Conservation (phyloP, 371 early-diverging fungal genomes). For the Mucor indicus region DNA sequence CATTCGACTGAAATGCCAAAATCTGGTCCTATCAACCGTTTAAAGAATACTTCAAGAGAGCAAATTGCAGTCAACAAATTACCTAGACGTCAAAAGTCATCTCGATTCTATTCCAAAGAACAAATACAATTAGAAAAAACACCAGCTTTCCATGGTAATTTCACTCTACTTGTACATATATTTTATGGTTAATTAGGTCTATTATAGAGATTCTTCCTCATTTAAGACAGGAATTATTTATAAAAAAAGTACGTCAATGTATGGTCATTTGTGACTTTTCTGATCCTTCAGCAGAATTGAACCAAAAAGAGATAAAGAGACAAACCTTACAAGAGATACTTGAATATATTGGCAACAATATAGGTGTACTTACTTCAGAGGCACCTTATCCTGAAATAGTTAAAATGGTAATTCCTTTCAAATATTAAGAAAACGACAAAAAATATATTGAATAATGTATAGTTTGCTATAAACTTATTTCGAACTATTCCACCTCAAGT, state of each 20-base stretch:
- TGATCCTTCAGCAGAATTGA: conserved; percentile 81
- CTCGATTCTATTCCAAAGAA: conserved; percentile 80
- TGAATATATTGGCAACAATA: conserved; percentile 85
- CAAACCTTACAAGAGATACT: conserved; percentile 86
- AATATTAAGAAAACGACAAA: conserved; percentile 29
- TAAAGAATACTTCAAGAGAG: conserved; percentile 82
- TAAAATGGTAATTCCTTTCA: conserved; percentile 72
- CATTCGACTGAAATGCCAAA: conserved; percentile 52
- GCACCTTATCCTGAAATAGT: conserved; percentile 87
- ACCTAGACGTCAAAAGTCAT: conserved; percentile 83
- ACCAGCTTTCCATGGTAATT: conserved; percentile 71
- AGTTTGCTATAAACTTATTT: conserved; percentile 92
- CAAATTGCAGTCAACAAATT: conserved; percentile 78
- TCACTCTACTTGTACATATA: neutral
- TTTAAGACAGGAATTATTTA: conserved; percentile 76
- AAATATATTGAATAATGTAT: conserved; percentile 47
- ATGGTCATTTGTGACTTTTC: conserved; percentile 91
- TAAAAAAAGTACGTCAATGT: conserved; percentile 91
- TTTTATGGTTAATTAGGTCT: neutral
- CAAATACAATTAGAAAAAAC: conserved; percentile 79
- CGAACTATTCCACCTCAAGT: conserved; percentile 94
- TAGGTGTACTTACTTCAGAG: conserved; percentile 84
- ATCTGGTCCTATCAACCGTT: conserved; percentile 71
- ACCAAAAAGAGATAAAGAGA: conserved; percentile 94
- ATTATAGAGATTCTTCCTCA: conserved; percentile 77